Conservation (phyloP, 352 stramenopile species). For the Thraustotheca clavata region DNA sequence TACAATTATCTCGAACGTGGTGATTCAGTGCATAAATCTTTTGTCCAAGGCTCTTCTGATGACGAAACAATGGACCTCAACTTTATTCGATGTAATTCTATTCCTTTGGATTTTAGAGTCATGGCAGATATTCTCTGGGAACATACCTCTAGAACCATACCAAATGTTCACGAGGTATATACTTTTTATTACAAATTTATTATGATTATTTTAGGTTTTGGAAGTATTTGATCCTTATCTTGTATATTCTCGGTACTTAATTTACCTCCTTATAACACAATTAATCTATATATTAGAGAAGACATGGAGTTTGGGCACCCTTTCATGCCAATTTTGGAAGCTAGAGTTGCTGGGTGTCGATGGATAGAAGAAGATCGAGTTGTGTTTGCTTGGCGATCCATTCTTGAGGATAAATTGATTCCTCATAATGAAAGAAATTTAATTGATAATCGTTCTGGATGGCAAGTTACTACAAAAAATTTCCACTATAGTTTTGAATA, state of each 20-base stretch:
- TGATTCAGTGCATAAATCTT: not conserved
- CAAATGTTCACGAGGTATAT: not conserved
- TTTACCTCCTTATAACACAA: not conserved
- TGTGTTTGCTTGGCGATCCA: not conserved
- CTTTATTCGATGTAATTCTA: not conserved
- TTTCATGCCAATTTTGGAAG: not conserved
- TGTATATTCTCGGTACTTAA: not conserved
- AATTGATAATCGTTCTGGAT: not conserved
- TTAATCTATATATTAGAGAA: not conserved
- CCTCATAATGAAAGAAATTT: not conserved
- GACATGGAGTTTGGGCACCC: not conserved
- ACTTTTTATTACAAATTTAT: not conserved
- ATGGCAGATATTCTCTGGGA: not conserved
- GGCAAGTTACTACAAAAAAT: not conserved
- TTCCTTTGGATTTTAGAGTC: not conserved
- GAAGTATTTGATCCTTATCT: not conserved
- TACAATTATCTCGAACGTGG: not conserved
- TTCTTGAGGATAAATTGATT: conserved; percentile 1
- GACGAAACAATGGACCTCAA: not conserved
- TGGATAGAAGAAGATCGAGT: not conserved
- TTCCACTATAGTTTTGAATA: not conserved
- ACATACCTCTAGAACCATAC: not conserved
- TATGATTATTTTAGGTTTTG: not conserved
- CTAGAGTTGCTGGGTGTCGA: not conserved
- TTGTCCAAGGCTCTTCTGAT: not conserved